Evolutionary conservation across 495 filamentous ascomycete genomes (phyloP).

Genomic region (Trichocladium antarcticum): DNA sequence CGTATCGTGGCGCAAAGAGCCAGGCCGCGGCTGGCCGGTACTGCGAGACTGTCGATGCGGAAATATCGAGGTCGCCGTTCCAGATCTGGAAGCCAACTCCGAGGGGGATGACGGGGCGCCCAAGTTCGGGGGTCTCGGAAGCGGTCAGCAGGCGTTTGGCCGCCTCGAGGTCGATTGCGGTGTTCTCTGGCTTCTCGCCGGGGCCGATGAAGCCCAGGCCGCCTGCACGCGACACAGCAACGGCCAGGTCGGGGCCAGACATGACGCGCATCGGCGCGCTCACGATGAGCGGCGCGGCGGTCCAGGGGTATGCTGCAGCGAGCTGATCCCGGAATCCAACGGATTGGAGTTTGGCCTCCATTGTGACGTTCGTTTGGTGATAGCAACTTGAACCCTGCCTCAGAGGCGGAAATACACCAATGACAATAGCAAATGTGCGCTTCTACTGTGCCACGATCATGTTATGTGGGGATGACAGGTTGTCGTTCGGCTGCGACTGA

Average conservation of each 20-base stretch:
- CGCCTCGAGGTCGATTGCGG: slow-evolving; percentile 71
- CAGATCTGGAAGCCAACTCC: slow-evolving; percentile 85
- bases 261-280: slow-evolving; percentile 65
- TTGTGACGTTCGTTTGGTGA: neutral
- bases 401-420: too few species aligned
- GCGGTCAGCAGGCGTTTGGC: slow-evolving; percentile 46
- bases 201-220: slow-evolving; percentile 90
- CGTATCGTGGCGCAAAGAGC: slow-evolving; percentile 51
- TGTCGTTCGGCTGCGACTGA: too few species aligned
- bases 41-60: slow-evolving; percentile 33
- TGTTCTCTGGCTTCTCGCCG: slow-evolving; percentile 63
- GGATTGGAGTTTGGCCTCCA: slow-evolving; percentile 4
- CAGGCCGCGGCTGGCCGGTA: slow-evolving; percentile 55
- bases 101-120: slow-evolving; percentile 66
- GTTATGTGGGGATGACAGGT: too few species aligned
- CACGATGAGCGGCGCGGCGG: slow-evolving; percentile 48
- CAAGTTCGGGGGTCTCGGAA: slow-evolving; percentile 46
- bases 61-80: slow-evolving; percentile 55
- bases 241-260: slow-evolving; percentile 64
- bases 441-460: too few species aligned
- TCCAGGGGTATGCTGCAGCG: slow-evolving; percentile 50
- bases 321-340: slow-evolving; percentile 4
- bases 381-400: neutral
- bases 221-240: slow-evolving; percentile 82
- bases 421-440: neutral